Evolutionary conservation across 164 flowering plant genomes (phyloP).

Genomic region (Brasenia schreberi): DNA sequence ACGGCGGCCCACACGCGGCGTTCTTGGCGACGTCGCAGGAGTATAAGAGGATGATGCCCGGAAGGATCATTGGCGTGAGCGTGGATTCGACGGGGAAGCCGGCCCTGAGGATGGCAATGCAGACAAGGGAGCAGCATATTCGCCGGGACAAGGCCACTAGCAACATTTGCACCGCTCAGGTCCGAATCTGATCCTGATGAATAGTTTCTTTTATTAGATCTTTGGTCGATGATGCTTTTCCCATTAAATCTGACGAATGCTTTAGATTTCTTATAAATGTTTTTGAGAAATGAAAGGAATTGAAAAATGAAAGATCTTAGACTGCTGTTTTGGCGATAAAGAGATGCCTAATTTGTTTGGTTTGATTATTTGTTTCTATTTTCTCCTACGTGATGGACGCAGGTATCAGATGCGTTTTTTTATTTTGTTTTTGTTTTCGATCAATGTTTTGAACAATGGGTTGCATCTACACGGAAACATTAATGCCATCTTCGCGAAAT

Average conservation of each 20-base stretch:
- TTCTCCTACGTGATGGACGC: too few species aligned
- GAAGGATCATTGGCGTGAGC: constrained; percentile 92
- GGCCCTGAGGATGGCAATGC: constrained; percentile 98
- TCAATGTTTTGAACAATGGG: too few species aligned
- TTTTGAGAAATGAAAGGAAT: too few species aligned
- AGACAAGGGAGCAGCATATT: constrained; percentile 97
- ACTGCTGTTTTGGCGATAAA: too few species aligned
- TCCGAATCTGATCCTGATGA: too few species aligned
- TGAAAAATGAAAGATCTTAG: too few species aligned
- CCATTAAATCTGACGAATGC: background rate
- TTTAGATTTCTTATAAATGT: background rate
- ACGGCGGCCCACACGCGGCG: constrained; percentile 99
- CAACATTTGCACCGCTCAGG: constrained; percentile 99
- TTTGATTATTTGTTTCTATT: too few species aligned
- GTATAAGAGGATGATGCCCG: constrained; percentile 99
- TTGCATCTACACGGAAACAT: too few species aligned
- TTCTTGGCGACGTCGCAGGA: constrained; percentile 95
- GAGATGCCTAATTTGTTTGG: too few species aligned
- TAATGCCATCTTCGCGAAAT: too few species aligned
- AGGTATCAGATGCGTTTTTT: too few species aligned
- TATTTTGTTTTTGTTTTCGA: too few species aligned
- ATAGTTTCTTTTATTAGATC: background rate
- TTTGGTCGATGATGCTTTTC: background rate
- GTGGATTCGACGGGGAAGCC: constrained; percentile 90
- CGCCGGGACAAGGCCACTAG: constrained; percentile 99